Conservation (phyloP, 228 moss, liverwort and hornwort genomes). For the Sphagnum magellanicum region DNA sequence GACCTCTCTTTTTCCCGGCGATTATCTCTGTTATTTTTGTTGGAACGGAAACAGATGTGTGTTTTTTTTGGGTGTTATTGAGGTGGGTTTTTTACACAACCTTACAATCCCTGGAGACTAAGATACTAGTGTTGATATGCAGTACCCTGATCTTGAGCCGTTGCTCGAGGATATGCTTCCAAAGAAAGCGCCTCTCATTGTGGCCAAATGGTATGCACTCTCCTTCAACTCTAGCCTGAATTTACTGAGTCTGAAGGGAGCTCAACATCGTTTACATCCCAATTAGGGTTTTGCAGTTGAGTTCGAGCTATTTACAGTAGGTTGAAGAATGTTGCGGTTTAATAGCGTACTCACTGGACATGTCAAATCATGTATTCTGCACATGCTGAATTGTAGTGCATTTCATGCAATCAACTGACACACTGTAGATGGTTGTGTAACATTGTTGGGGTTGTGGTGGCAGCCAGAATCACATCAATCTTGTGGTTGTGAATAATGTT, state of each 20-base stretch:
- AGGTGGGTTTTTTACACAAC: no score
- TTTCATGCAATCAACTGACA: no score
- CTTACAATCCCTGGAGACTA: not conserved
- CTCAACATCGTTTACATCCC: no score
- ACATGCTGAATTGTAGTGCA: no score
- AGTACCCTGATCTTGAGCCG: conserved; percentile 95
- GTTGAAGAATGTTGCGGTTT: no score
- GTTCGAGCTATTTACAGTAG: no score
- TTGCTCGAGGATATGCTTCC: conserved; percentile 90
- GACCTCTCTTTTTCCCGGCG: not conserved
- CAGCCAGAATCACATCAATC: conserved; percentile 98
- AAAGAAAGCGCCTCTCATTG: conserved; percentile 86
- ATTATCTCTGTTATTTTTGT: not conserved
- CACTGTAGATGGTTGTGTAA: not conserved
- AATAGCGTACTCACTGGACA: no score
- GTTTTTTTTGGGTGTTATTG: no score
- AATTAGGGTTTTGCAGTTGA: no score
- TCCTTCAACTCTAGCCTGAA: not conserved
- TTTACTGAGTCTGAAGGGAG: not conserved
- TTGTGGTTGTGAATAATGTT: conserved; percentile 91
- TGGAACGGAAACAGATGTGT: no score
- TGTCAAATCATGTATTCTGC: no score
- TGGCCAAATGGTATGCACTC: conserved; percentile 83
- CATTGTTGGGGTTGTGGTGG: conserved; percentile 6
- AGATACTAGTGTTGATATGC: conserved; percentile 13